phyloP scores from a whole-genome alignment of 192 early-diverging fungal species.

The Lunasporangiospora selenospora region DNA sequence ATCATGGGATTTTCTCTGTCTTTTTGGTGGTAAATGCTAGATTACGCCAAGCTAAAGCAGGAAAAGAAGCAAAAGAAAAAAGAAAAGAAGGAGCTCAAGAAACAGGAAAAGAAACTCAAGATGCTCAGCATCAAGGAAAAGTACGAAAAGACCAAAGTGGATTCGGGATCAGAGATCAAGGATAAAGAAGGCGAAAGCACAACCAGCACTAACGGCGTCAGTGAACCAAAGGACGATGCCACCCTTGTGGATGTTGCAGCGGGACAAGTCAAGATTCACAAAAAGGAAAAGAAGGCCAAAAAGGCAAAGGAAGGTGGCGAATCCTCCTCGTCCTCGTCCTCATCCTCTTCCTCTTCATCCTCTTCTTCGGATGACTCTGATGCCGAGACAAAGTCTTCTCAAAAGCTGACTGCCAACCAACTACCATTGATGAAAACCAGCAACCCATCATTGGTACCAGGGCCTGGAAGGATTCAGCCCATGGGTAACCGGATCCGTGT shows the following conservation, averaged over 20 bases:
- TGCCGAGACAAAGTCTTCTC: conserved; percentile 13
- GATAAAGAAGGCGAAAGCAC: no score
- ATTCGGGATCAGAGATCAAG: no score
- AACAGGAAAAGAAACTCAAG: conserved; percentile 31
- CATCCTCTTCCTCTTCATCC: conserved; percentile 15
- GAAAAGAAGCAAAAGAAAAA: conserved; percentile 30
- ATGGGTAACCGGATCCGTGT: conserved; percentile 55
- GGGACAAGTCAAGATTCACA: conserved; percentile 4
- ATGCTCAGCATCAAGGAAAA: no score
- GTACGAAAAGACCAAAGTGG: no score
- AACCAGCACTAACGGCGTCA: no score
- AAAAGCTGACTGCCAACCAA: conserved; percentile 2
- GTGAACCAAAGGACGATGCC: no score
- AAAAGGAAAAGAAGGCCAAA: conserved; percentile 41
- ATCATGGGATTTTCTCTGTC: no score
- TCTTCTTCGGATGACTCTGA: conserved; percentile 32
- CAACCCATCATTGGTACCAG: conserved; percentile 14
- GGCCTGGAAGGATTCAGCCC: conserved; percentile 32
- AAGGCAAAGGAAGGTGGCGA: neutral
- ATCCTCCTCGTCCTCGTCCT: conserved; percentile 17
- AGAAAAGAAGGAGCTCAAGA: no score
- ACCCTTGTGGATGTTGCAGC: no score
- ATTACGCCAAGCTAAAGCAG: conserved; percentile 27
- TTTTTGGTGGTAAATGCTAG: conserved; percentile 1
- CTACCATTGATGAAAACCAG: conserved; percentile 19